phyloP scores from a whole-genome alignment of 2,329 filamentous ascomycete species.

The Claviceps monticola region DNA sequence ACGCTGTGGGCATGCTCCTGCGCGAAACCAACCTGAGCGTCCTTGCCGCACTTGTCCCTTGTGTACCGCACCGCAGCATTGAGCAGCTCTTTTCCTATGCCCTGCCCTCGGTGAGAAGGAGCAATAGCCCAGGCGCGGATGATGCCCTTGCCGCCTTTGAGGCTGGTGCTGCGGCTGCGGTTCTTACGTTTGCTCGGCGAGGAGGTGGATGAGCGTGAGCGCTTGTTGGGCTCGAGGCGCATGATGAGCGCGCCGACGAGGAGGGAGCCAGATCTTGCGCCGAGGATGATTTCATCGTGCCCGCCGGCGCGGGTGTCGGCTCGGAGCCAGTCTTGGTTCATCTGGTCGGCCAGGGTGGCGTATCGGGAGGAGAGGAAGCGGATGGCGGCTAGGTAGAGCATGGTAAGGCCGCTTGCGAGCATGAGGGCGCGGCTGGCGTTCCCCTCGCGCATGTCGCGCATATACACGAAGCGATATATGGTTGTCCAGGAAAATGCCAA shows the following conservation, averaged over 20 bases:
- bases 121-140: conserved; percentile 75
- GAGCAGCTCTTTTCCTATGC: conserved; percentile 59
- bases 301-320: conserved; percentile 24
- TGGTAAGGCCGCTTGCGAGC: conserved; percentile 45
- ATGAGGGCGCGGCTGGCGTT: conserved; percentile 43
- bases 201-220: conserved; percentile 10
- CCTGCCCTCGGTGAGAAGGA: conserved; percentile 52
- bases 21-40: conserved; percentile 57
- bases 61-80: conserved; percentile 58
- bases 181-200: conserved; percentile 17
- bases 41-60: conserved; percentile 53
- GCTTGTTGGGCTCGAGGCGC: conserved; percentile 38
- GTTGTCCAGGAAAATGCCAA: conserved; percentile 29
- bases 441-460: conserved; percentile 17
- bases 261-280: conserved; percentile 52
- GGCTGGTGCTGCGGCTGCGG: conserved; percentile 25
- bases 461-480: conserved; percentile 33
- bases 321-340: conserved; percentile 48
- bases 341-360: conserved; percentile 43
- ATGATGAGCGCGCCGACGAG: conserved; percentile 61
- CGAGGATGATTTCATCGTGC: conserved; percentile 43
- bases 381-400: conserved; percentile 48
- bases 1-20: conserved; percentile 62
- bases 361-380: conserved; percentile 50
- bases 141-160: conserved; percentile 49